A percentile compares a stretch with the other conserved stretches of the same genome.
Evolutionary conservation across 192 early-diverging fungal genomes (phyloP).

Genomic region (Diversispora epigaea): DNA sequence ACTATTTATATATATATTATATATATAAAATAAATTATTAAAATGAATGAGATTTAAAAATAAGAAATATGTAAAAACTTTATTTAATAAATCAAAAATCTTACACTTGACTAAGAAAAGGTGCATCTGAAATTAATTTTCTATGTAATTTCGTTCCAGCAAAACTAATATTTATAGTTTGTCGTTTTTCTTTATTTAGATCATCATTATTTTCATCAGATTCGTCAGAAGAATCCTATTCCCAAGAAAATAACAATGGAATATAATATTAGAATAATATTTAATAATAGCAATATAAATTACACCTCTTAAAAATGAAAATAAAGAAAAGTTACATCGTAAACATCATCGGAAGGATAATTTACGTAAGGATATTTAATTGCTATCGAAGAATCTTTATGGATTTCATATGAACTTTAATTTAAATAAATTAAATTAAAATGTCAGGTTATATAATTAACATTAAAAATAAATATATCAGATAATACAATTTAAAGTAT

Average conservation of each 20-base stretch:
- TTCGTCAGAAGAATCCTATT: neutral
- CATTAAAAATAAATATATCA: neutral
- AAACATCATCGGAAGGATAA: conserved; percentile 28
- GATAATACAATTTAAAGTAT: neutral
- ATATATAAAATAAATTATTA: neutral
- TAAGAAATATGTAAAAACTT: neutral
- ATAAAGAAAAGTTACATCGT: neutral
- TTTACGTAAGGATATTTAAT: conserved; percentile 31
- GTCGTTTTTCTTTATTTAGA: neutral
- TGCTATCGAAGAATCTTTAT: conserved; percentile 27
- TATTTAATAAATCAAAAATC: neutral
- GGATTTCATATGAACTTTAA: conserved; percentile 3
- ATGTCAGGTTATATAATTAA: neutral
- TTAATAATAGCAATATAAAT: neutral
- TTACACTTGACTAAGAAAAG: conserved; percentile 33
- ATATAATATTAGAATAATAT: neutral
- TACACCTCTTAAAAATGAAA: conserved; percentile 26
- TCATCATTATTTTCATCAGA: neutral
- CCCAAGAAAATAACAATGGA: neutral
- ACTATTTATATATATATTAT: conserved; percentile 18
- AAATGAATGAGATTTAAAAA: neutral
- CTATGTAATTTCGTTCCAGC: conserved; percentile 25
- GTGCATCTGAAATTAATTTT: conserved; percentile 19
- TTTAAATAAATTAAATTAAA: neutral
- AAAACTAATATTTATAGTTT: conserved; percentile 31